Evolutionary conservation across 768 basidiomycete species (phyloP), one percentile per base, ranked within the genome.

Genomic region (Tricholoma sp.): DNA sequence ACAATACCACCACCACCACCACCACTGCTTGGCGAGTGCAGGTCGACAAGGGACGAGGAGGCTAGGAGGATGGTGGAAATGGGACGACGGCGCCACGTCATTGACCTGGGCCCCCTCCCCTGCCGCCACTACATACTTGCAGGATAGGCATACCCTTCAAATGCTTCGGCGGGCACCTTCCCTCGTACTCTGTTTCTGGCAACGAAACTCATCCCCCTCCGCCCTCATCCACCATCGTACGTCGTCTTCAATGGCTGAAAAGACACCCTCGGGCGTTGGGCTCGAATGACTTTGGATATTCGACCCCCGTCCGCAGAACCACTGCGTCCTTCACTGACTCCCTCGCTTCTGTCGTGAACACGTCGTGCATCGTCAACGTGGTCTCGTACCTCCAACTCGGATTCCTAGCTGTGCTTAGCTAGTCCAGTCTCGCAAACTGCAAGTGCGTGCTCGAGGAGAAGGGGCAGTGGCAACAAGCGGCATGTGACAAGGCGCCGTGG

Each of bases 221-320:
- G n/a, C n/a, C n/a, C n/a, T n/a, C n/a, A n/a, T n/a, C n/a, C n/a
- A n/a, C n/a, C n/a, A n/a, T n/a, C n/a, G n/a, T n/a, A n/a, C 29
- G 51, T 52, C 32, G n/a, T 52, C 19, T 52, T 52, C 18, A 32
- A 34, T 16, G 51, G 51, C 31, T 14, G 34, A n/a, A 52, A 52
- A 12, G 51, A 52, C 32, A 52, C 51, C 34, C 32, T 52, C 32
- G 51, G 37, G 32, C 32, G 51, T 14, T 52, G 51, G 51, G 51
- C 51, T 5, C 31, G 51, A 12, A 52, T 21, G 51, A 52, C 51
- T n/a, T 11, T 52, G 51, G 51, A 35, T 52, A 32, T 37, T 52
- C n/a, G 51, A 52, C n/a, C 8, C 9, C 14, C 18, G 9, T 1
- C 31, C 18, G 2, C 10, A 12, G 16, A 51, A 29, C 7, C 51